These are phyloP conservation scores for Gossypium trilobum DNA, from an alignment of 441 rosid species.

Conservation along the genomic window DNA sequence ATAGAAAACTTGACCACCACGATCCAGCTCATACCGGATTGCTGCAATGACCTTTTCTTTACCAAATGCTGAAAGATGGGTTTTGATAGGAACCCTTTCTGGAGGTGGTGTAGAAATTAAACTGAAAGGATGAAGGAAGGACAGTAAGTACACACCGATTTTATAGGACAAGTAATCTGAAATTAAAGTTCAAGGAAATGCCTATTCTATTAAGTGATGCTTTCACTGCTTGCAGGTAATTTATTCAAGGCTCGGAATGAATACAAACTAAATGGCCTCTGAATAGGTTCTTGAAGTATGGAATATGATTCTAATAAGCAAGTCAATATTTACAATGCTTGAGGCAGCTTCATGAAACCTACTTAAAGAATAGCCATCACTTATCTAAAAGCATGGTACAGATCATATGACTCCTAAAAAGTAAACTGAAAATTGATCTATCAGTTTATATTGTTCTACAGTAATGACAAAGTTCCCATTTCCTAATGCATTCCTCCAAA, in stretches of 20 bases:
- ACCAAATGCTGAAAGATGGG: conserved; percentile 59
- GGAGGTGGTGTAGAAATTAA: conserved; percentile 95
- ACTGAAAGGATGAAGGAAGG: conserved; percentile 36
- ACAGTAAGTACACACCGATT: neutral
- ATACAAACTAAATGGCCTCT: neutral
- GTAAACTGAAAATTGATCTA: neutral
- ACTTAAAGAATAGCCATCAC: neutral
- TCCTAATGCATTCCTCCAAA: neutral
- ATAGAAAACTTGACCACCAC: conserved; percentile 89
- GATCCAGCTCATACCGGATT: conserved; percentile 69
- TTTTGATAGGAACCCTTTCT: conserved; percentile 94
- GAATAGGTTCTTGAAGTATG: neutral
- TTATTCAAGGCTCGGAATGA: conserved; percentile 10
- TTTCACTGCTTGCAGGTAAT: neutral
- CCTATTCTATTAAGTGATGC: neutral
- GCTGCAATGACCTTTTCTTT: conserved; percentile 61
- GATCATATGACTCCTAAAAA: too few relatives aligned
- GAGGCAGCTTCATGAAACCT: neutral
- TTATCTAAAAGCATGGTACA: neutral
- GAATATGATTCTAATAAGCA: conserved; percentile 9
- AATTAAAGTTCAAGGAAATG: neutral
- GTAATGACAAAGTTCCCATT: neutral
- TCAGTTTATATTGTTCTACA: neutral
- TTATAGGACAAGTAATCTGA: conserved; percentile 2
- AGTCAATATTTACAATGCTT: neutral